A percentile compares a stretch with the other conserved stretches of the same genome.
Evolutionary conservation across 139 green algal species (phyloP).

Genomic region (Chara braunii): DNA sequence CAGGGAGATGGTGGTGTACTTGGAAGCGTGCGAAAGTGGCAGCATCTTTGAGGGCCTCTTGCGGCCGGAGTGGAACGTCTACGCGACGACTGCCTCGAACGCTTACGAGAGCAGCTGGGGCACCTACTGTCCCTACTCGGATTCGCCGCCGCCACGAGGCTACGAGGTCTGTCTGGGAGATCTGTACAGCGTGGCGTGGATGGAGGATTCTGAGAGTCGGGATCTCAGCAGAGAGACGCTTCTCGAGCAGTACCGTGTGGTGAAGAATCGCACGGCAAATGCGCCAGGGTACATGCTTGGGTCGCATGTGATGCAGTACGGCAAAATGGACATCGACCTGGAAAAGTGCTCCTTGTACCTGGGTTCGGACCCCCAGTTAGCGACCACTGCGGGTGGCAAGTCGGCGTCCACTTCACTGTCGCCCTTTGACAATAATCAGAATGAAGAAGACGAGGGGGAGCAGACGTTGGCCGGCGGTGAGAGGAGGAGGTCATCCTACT

Average conservation of each 20-base stretch:
- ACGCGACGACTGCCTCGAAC: constrained; percentile 81
- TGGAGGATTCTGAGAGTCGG: constrained; percentile 65
- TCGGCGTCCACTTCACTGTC: too few relatives aligned
- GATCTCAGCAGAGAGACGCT: constrained; percentile 73
- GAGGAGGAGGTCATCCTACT: not conserved
- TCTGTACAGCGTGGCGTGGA: constrained; percentile 85
- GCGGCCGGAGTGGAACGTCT: constrained; percentile 46
- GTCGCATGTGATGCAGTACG: constrained; percentile 76
- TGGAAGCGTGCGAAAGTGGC: constrained; percentile 87
- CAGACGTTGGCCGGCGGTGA: too few relatives aligned
- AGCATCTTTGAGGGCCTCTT: constrained; percentile 77
- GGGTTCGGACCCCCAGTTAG: constrained; percentile 46
- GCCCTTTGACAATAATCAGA: too few relatives aligned
- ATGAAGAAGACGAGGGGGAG: too few relatives aligned
- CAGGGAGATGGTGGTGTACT: constrained; percentile 72
- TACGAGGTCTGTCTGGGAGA: constrained; percentile 88
- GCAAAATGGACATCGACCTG: constrained; percentile 55
- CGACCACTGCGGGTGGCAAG: too few relatives aligned
- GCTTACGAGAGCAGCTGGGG: constrained; percentile 78
- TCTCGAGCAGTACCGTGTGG: constrained; percentile 67
- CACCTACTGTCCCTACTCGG: constrained; percentile 74
- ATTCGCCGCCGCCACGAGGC: constrained; percentile 36
- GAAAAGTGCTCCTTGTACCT: constrained; percentile 64
- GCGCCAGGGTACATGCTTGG: constrained; percentile 69
- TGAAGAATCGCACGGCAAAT: constrained; percentile 63